These are phyloP conservation scores for Cyberlindnera veronae DNA, from an alignment of 805 yeast species.

Conservation along the genomic window DNA sequence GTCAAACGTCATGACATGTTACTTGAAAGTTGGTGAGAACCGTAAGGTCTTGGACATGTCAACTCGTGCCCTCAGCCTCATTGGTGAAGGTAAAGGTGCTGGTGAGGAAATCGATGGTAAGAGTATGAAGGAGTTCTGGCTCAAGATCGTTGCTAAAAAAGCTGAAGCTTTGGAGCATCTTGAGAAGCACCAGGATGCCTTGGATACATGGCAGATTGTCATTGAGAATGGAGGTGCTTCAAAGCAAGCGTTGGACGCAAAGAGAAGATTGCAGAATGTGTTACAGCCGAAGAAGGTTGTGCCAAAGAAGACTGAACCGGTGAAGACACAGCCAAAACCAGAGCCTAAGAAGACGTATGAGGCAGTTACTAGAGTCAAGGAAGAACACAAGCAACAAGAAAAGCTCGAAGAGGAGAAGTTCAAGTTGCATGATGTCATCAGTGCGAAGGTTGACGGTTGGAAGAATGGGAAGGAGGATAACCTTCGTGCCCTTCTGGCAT, in stretches of 20 bases:
- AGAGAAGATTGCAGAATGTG: conserved; percentile 67
- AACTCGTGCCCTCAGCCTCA: conserved; percentile 29
- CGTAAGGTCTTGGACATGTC: conserved; percentile 32
- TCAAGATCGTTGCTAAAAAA: conserved; percentile 60
- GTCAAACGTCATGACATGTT: conserved; percentile 73
- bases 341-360: conserved; percentile 27
- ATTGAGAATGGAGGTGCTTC: conserved; percentile 66
- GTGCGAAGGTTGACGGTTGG: conserved; percentile 57
- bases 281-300: conserved; percentile 49
- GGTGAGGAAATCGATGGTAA: conserved; percentile 49
- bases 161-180: conserved; percentile 84
- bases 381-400: conserved; percentile 42
- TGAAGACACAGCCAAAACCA: conserved; percentile 15
- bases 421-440: conserved; percentile 60
- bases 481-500: conserved; percentile 69
- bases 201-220: conserved; percentile 55
- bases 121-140: conserved; percentile 64
- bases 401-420: conserved; percentile 55
- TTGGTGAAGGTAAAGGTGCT: conserved; percentile 35
- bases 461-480: conserved; percentile 74
- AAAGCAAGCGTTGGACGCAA: conserved; percentile 70
- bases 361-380: conserved; percentile 51
- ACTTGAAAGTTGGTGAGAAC: conserved; percentile 67
- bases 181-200: conserved; percentile 67
- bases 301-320: conserved; percentile 6